These are phyloP conservation scores for Sclerotiophoma versabilis DNA, from an alignment of 2,329 filamentous ascomycete genomes.

Conservation along the genomic window DNA sequence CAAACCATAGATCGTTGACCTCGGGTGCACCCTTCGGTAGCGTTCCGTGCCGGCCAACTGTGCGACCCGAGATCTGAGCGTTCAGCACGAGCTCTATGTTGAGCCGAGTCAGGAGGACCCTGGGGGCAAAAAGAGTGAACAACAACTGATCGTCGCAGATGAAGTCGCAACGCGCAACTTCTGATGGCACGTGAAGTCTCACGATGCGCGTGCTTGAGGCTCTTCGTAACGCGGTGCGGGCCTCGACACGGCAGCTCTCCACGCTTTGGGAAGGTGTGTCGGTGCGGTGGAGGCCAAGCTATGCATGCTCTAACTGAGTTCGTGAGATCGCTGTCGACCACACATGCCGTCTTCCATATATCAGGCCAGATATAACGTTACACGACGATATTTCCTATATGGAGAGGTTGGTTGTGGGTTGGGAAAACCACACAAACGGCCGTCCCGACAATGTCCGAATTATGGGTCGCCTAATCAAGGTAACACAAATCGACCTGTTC, in stretches of 20 bases:
- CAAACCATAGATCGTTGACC: slow-evolving; percentile 14
- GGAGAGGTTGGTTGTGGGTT: slow-evolving; percentile 4
- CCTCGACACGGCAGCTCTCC: not conserved
- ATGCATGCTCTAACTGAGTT: slow-evolving; percentile 1
- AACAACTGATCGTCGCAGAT: slow-evolving; percentile 13
- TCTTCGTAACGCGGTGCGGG: slow-evolving; percentile 1
- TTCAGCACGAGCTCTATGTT: slow-evolving; percentile 29
- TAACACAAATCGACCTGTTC: slow-evolving; percentile 10
- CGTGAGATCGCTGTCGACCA: slow-evolving; percentile 2
- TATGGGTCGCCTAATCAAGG: slow-evolving; percentile 17
- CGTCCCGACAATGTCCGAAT: slow-evolving; percentile 11
- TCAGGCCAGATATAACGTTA: slow-evolving; percentile 15
- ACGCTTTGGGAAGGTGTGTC: slow-evolving; percentile 16
- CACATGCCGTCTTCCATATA: slow-evolving; percentile 6
- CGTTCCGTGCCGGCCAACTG: slow-evolving; percentile 33
- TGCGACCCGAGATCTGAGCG: slow-evolving; percentile 33
- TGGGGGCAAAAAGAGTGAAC: slow-evolving; percentile 5
- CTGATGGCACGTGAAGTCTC: not conserved
- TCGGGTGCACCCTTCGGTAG: slow-evolving; percentile 30
- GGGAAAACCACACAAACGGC: not conserved
- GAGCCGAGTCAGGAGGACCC: slow-evolving; percentile 23
- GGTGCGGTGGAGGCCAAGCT: not conserved
- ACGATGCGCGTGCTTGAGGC: slow-evolving; percentile 15
- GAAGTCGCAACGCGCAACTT: not conserved
- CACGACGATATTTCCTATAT: slow-evolving; percentile 1